Evolutionary conservation across 2,329 filamentous ascomycete genomes (phyloP), one percentile per base, ranked within the genome.

Genomic region (Colletotrichum phormii): DNA sequence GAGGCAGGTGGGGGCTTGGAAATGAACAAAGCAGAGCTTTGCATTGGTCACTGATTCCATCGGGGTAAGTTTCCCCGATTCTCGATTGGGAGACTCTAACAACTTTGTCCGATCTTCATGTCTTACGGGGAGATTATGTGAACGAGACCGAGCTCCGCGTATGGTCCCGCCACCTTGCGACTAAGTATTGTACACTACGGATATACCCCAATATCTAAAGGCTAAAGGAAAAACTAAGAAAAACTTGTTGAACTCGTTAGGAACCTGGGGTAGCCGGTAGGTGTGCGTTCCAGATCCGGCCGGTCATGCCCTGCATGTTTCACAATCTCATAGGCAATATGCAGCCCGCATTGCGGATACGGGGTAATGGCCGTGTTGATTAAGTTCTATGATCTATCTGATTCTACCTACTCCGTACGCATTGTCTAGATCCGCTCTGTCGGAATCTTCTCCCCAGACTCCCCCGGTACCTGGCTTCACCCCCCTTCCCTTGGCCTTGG

Each of bases 21-120:
- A 24, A 42, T 59, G 37, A 3, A 24, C 22, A 55, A 59, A 22
- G n/a, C 1, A 37, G 26, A 5, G 24, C 15, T 5, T 15, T 5
- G 51, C 18, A 64, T 69, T 72, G 64, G 64, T 29, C 33, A 9
- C 1, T 5, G 9, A 0, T 0, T 0, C 0, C 1, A 1, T 26
- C 64, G 69, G 64, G 13, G 64, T 2, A 68, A 68, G 0, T 18
- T 72, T 37, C 64, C 24, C 69, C 64, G 69, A 46, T 5, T 1
- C 13, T 24, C 7, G 1, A 22, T 22, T 3, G 2, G 13, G 51
- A 33, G 3, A 15, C 2, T 4, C 18, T 2, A 58, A 59, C 4
- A 72, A 33, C 1, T 63, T 12, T 4, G 31, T 22, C 64, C 69
- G 69, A 37, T 53, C 15, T 26, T 0, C 46, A 24, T 22, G 22